Conservation (phyloP, 495 filamentous ascomycete species). For the Trichoderma parareesei region DNA sequence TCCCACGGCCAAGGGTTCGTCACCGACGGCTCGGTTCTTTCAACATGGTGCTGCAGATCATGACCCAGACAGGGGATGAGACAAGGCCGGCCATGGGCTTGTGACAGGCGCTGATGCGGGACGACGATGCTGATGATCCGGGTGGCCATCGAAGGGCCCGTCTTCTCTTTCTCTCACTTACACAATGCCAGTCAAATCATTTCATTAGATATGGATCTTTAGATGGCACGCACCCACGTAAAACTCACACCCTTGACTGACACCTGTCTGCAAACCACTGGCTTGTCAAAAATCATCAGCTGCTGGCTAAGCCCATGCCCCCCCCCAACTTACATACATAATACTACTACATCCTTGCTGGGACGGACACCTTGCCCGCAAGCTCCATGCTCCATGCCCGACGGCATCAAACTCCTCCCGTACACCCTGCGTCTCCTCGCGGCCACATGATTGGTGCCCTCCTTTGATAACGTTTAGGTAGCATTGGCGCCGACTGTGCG, state of each 20-base stretch:
- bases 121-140: background rate
- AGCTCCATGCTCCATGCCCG: background rate
- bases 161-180: background rate
- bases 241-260: too few relatives aligned
- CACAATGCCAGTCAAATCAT: background rate
- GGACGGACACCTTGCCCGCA: background rate
- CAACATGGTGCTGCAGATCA: background rate
- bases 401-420: conserved; percentile 2
- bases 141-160: background rate
- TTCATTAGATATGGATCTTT: background rate
- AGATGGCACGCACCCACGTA: background rate
- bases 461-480: conserved; percentile 10
- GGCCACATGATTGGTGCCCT: background rate
- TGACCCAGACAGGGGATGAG: background rate
- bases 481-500: conserved; percentile 8
- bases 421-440: background rate
- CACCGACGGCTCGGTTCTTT: conserved; percentile 1
- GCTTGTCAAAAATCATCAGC: too few relatives aligned
- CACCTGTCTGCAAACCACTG: too few relatives aligned
- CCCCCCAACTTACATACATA: background rate
- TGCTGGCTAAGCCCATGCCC: too few relatives aligned
- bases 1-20: background rate
- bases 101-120: background rate
- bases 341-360: background rate
- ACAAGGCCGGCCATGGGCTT: background rate